These are phyloP conservation scores for Choanephora cucurbitarum DNA, from an alignment of 371 early-diverging fungal species.

Conservation along the genomic window DNA sequence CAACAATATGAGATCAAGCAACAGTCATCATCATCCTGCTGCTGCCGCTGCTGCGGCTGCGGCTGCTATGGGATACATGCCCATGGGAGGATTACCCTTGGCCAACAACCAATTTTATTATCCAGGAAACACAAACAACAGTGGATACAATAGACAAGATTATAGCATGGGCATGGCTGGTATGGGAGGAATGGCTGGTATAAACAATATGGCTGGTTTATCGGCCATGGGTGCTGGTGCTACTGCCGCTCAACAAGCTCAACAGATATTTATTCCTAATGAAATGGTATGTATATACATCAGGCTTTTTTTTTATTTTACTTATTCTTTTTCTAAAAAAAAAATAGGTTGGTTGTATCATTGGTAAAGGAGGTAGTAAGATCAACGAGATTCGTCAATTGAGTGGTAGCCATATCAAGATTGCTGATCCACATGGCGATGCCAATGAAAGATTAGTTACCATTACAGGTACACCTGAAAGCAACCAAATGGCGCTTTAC, in stretches of 20 bases:
- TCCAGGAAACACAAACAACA: slow-evolving; percentile 20
- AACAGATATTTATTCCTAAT: slow-evolving; percentile 83
- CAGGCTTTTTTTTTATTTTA: slow-evolving; percentile 4
- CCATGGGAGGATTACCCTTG: slow-evolving; percentile 29
- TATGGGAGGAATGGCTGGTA: slow-evolving; percentile 26
- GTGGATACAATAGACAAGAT: slow-evolving; percentile 31
- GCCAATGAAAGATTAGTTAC: slow-evolving; percentile 78
- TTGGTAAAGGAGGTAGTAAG: slow-evolving; percentile 85
- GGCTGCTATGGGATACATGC: slow-evolving; percentile 39
- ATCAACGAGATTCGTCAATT: slow-evolving; percentile 82
- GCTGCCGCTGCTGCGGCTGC: slow-evolving; percentile 25
- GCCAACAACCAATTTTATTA: slow-evolving; percentile 31
- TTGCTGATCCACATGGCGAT: slow-evolving; percentile 64
- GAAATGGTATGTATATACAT: slow-evolving; percentile 56
- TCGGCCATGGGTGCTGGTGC: slow-evolving; percentile 26
- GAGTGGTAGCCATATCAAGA: slow-evolving; percentile 80
- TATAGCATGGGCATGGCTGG: slow-evolving; percentile 23
- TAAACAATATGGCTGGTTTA: slow-evolving; percentile 33
- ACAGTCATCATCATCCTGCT: slow-evolving; percentile 12
- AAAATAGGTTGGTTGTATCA: slow-evolving; percentile 74
- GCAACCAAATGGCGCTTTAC: slow-evolving; percentile 81
- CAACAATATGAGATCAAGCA: slow-evolving; percentile 16
- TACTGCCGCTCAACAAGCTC: slow-evolving; percentile 52
- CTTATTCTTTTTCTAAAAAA: too few relatives aligned
- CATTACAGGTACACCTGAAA: slow-evolving; percentile 79